Conservation (phyloP, 2,329 filamentous ascomycete genomes). For the Fusarium oxysporum region DNA sequence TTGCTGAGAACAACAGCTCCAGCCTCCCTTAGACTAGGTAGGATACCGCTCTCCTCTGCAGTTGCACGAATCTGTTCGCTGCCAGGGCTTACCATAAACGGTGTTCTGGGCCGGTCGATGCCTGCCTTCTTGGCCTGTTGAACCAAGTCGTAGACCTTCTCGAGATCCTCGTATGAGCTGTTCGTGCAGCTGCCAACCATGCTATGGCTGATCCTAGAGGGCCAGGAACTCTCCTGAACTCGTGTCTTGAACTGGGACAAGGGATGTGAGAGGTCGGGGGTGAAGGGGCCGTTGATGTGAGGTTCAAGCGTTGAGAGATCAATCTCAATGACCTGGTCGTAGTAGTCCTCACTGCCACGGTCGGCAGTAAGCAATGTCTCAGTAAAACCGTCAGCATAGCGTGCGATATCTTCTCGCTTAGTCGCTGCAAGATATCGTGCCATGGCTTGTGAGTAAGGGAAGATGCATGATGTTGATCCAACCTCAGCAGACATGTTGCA, state of each 20-base stretch:
- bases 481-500: conserved; percentile 54
- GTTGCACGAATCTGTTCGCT: conserved; percentile 97
- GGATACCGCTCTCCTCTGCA: conserved; percentile 87
- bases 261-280: conserved; percentile 94
- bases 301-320: conserved; percentile 84
- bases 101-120: conserved; percentile 83
- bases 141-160: conserved; percentile 84
- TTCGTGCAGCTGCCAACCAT: conserved; percentile 99
- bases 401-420: conserved; percentile 41
- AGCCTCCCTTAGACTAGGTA: conserved; percentile 94
- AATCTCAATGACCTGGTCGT: conserved; percentile 51
- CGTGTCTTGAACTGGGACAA: conserved; percentile 97
- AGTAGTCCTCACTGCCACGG: conserved; percentile 46
- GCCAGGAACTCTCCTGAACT: conserved; percentile 94
- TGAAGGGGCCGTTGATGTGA: conserved; percentile 98
- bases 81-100: conserved; percentile 95
- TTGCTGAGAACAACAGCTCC: conserved; percentile 79
- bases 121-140: conserved; percentile 88
- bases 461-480: conserved; percentile 52
- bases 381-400: not conserved
- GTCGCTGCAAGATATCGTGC: conserved; percentile 48
- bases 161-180: conserved; percentile 87
- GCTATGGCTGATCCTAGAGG: conserved; percentile 89
- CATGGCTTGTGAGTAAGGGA: conserved; percentile 51
- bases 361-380: not conserved